Evolutionary conservation across 768 basidiomycete genomes (phyloP).

Genomic region (Boletus fagicola): DNA sequence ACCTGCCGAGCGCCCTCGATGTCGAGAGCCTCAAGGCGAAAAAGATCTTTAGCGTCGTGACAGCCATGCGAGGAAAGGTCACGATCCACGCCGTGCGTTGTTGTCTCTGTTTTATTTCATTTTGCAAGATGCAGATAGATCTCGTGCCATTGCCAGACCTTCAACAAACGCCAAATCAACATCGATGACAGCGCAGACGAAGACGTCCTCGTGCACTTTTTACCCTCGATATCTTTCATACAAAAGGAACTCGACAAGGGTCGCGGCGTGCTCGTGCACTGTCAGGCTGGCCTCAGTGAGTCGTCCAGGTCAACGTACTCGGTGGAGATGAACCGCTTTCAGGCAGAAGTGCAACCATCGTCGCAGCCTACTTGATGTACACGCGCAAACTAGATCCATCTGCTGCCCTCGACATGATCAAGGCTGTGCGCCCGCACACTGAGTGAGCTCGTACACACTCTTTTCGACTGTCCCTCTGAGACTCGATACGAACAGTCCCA

Average conservation of each 20-base stretch:
- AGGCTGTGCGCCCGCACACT: constrained; percentile 60
- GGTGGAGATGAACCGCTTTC: constrained; percentile 7
- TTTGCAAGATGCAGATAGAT: not conserved
- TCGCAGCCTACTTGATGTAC: constrained; percentile 88
- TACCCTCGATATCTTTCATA: constrained; percentile 82
- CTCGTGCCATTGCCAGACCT: constrained; percentile 49
- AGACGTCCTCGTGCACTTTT: constrained; percentile 76
- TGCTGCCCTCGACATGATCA: constrained; percentile 68
- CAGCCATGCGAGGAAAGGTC: constrained; percentile 68
- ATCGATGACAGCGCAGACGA: constrained; percentile 74
- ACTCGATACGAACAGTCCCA: constrained; percentile 59
- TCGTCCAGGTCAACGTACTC: constrained; percentile 13
- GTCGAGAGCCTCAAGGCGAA: constrained; percentile 57
- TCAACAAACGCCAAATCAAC: constrained; percentile 74
- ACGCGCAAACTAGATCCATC: constrained; percentile 53
- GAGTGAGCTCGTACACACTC: constrained; percentile 52
- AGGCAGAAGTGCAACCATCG: constrained; percentile 85
- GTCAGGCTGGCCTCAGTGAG: constrained; percentile 86
- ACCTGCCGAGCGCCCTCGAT: constrained; percentile 69
- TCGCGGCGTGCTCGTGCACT: constrained; percentile 82
- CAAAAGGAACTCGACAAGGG: constrained; percentile 72
- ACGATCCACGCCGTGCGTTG: constrained; percentile 57
- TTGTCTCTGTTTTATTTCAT: not conserved
- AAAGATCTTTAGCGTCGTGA: constrained; percentile 74
- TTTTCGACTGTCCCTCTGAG: not conserved